phyloP scores from a whole-genome alignment of 2,329 filamentous ascomycete species.

The Colletotrichum paranaense region DNA sequence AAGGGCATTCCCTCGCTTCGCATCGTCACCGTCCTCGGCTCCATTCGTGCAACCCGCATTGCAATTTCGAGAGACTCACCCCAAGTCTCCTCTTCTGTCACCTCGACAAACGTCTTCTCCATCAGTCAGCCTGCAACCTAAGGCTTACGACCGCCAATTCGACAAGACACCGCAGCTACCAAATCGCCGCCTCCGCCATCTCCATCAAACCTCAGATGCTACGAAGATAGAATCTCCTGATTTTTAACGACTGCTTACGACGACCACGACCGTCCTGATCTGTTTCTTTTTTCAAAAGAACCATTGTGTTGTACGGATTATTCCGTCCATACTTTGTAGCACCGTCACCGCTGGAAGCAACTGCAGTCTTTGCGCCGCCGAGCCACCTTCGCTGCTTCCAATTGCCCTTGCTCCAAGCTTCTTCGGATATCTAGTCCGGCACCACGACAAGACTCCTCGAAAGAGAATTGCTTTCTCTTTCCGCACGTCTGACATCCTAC shows the following conservation, averaged over 20 bases:
- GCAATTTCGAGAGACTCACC: not conserved
- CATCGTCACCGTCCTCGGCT: slow-evolving; percentile 31
- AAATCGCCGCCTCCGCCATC: not conserved
- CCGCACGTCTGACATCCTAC: not conserved
- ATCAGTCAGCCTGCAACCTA: not conserved
- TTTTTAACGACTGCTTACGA: slow-evolving; percentile 33
- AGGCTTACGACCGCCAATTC: not conserved
- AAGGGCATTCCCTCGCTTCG: slow-evolving; percentile 34
- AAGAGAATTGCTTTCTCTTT: not conserved
- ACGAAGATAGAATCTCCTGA: slow-evolving; percentile 13
- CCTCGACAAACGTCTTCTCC: slow-evolving; percentile 7
- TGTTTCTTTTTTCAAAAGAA: not conserved
- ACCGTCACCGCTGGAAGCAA: slow-evolving; percentile 6
- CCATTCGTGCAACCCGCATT: slow-evolving; percentile 28
- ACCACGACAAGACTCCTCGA: not conserved
- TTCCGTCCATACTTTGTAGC: not conserved
- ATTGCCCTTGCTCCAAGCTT: not conserved
- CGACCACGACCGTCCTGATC: slow-evolving; percentile 31
- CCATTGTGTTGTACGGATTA: not conserved
- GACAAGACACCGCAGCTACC: not conserved
- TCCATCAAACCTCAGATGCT: slow-evolving; percentile 13
- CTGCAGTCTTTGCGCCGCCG: not conserved
- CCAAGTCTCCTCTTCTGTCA: not conserved
- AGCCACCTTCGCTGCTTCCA: not conserved
- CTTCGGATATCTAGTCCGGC: not conserved